phyloP scores from a whole-genome alignment of 2,329 filamentous ascomycete genomes.

The Paracoccidioides brasiliensis region DNA sequence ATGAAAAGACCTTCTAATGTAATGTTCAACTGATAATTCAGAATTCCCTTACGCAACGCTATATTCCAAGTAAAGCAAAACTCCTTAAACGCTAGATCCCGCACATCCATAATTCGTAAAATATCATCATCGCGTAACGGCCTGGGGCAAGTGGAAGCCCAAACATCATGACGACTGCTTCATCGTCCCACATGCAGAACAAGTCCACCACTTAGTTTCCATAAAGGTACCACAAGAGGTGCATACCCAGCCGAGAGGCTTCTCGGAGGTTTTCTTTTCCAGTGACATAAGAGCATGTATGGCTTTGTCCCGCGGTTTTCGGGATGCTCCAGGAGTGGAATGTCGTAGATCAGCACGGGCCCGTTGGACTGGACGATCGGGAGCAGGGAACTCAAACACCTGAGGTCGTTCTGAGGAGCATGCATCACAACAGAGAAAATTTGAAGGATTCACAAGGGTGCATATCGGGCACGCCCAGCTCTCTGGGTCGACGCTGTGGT shows the following conservation, averaged over 20 bases:
- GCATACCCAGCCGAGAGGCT: constrained; percentile 48
- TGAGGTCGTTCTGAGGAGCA: constrained; percentile 45
- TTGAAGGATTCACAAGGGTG: constrained; percentile 48
- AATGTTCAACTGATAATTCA: no score
- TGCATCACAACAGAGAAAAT: constrained; percentile 47
- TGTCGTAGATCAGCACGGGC: background rate
- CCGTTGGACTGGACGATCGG: constrained; percentile 3
- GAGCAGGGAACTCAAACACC: constrained; percentile 14
- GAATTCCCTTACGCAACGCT: background rate
- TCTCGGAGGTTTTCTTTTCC: constrained; percentile 30
- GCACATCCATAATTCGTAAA: background rate
- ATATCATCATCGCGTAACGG: background rate
- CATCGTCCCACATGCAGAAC: constrained; percentile 46
- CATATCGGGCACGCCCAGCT: constrained; percentile 49
- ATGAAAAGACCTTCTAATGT: no score
- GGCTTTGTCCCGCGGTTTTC: constrained; percentile 17
- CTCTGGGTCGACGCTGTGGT: constrained; percentile 24
- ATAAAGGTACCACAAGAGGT: constrained; percentile 46
- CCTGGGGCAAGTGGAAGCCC: background rate
- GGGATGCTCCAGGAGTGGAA: background rate
- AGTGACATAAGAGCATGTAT: constrained; percentile 27
- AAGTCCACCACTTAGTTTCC: constrained; percentile 54
- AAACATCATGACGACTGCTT: constrained; percentile 36
- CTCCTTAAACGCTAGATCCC: background rate
- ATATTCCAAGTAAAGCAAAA: background rate